A percentile compares a stretch with the other conserved stretches of the same genome.
Evolutionary conservation across 2,329 filamentous ascomycete species (phyloP).

Genomic region (Alternaria gansuensis): DNA sequence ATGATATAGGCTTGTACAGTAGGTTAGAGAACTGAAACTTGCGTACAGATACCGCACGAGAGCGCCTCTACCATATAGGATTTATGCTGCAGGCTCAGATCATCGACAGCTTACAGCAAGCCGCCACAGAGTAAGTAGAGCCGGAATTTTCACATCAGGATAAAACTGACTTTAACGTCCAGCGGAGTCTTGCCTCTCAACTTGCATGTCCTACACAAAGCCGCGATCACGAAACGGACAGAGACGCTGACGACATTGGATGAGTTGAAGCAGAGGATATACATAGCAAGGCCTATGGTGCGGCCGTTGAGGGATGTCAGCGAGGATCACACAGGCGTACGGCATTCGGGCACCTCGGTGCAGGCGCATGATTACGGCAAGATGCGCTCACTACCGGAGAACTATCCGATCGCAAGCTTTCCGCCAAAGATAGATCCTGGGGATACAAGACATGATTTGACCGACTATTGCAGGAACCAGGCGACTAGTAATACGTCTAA

Average conservation of each 20-base stretch:
- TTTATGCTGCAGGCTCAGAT: constrained; percentile 54
- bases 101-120: constrained; percentile 52
- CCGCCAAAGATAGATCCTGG: constrained; percentile 21
- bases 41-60: constrained; percentile 47
- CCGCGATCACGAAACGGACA: constrained; percentile 48
- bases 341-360: constrained; percentile 22
- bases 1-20: constrained; percentile 19
- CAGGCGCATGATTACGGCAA: constrained; percentile 21
- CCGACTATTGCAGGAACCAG: constrained; percentile 37
- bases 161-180: neutral
- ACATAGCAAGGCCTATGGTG: constrained; percentile 34
- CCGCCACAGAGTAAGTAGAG: constrained; percentile 42
- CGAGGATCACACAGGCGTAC: constrained; percentile 19
- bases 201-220: constrained; percentile 48
- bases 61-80: constrained; percentile 51
- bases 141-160: constrained; percentile 7
- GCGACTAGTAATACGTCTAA: constrained; percentile 25
- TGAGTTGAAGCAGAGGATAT: constrained; percentile 51
- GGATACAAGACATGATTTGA: constrained; percentile 30
- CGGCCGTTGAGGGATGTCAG: constrained; percentile 25
- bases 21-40: constrained; percentile 2
- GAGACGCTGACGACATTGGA: constrained; percentile 48
- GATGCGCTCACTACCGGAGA: constrained; percentile 21
- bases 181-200: constrained; percentile 42
- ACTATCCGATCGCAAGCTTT: constrained; percentile 36